Base-by-base conservation (phyloP, 169 alveolate species). In the Pseudocohnilembus persalinus region DNA sequence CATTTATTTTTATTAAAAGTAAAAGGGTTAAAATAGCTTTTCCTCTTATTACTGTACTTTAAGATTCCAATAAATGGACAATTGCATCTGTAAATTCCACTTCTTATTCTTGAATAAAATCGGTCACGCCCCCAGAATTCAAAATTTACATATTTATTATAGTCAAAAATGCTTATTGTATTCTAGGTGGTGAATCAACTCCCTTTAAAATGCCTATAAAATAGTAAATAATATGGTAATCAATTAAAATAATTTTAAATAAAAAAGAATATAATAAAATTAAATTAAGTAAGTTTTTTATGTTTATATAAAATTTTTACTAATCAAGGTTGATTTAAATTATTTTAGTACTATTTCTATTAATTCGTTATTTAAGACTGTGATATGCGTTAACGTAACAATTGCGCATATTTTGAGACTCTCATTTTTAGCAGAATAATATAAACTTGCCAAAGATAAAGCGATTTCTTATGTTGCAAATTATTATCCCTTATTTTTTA, bases 101-200 rank as follows among this genome's bases (percentile, higher is more conserved):
- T 31, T 89, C 94, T 88, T 32, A 76, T 63, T 88, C 81, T 29
- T 28, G 26, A n/a, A 32, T 77, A 27, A 31, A 88, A 33, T 26
- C 76, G 29, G 29, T 77, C 79, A 78, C 73, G 81, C 74, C 77
- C 81, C 68, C 83, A 20, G 88, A 84, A 1, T 72, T 77, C 24
- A 88, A 77, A 1, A 91, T 74, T 28, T 91, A 88, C 29, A 86
- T 33, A 49, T 88, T 89, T 34, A 92, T 77, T 82, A 92, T 88
- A 20, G 96, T 92, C 24, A 94, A 84, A 31, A 91, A 89, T 1
- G 96, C 95, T 73, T 94, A 87, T 78, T 94, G 88, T 28, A 91
- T 88, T 81, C 94, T 86, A 1, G 88, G 65, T 63, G 77, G 81
- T 25, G 92, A 93, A 34, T 92, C 95, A 26, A 33, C 34, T 25